Percentiles rank a stretch among this genome's conserved stretches.
Evolutionary conservation across 805 yeast genomes (phyloP).

Genomic region (Schizosaccharomyces osmophilus): DNA sequence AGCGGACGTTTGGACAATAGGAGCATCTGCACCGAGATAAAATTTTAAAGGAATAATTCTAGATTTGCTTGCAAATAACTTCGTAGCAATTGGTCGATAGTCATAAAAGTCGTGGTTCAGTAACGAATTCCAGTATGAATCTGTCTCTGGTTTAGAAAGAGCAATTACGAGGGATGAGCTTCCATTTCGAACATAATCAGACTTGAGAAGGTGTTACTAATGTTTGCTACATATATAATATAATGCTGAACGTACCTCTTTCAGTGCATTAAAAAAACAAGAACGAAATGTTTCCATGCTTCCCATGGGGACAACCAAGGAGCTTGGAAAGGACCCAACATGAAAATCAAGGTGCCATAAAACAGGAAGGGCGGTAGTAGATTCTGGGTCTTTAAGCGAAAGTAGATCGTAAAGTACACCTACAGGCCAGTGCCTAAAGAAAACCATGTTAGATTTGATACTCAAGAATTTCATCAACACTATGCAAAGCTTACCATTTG

Average conservation of each 20-base stretch:
- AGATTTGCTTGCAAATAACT: not conserved
- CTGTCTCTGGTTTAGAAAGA: not conserved
- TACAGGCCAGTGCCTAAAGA: not conserved
- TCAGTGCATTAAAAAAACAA: not conserved
- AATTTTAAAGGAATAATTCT: not conserved
- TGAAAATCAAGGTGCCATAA: not conserved
- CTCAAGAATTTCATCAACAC: not conserved
- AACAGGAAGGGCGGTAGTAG: not conserved
- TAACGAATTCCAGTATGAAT: not conserved
- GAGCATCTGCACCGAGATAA: not conserved
- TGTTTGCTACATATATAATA: not conserved
- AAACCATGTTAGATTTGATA: not conserved
- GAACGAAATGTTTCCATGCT: not conserved
- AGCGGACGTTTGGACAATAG: not conserved
- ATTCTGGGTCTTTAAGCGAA: not conserved
- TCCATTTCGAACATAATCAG: not conserved
- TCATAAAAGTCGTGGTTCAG: not conserved
- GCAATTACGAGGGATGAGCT: not conserved
- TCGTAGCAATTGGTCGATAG: not conserved
- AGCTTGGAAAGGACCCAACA: not conserved
- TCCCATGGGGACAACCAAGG: not conserved
- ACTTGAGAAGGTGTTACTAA: not conserved
- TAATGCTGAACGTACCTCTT: not conserved
- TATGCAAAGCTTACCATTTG: not conserved
- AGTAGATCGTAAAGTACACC: not conserved